Conservation (phyloP, 805 yeast genomes). For the Wickerhamomyces queroliae region DNA sequence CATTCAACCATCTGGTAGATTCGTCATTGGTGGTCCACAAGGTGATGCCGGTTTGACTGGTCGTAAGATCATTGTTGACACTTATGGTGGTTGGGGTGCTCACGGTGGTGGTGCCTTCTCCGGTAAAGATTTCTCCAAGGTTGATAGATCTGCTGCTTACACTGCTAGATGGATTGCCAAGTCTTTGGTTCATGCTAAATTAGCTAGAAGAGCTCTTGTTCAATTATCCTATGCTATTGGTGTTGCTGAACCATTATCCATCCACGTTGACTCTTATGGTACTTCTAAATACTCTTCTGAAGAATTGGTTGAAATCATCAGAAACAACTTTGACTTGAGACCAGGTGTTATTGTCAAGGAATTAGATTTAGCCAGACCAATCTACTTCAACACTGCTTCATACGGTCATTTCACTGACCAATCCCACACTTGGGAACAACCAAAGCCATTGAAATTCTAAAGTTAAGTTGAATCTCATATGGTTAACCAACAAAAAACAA, state of each 20-base stretch:
- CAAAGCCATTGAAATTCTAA: conserved; percentile 69
- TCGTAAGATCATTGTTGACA: conserved; percentile 98
- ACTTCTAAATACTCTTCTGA: conserved; percentile 86
- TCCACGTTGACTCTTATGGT: conserved; percentile 97
- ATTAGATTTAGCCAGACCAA: conserved; percentile 97
- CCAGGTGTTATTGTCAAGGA: conserved; percentile 98
- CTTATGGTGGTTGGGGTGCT: conserved; percentile 99
- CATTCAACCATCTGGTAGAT: conserved; percentile 99
- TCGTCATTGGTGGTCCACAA: conserved; percentile 99
- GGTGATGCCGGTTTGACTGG: conserved; percentile 99
- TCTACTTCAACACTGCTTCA: conserved; percentile 97
- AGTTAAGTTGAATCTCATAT: neutral
- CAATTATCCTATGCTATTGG: conserved; percentile 99
- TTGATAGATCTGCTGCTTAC: conserved; percentile 99
- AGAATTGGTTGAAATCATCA: conserved; percentile 87
- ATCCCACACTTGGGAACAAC: conserved; percentile 97
- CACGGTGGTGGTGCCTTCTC: conserved; percentile 99
- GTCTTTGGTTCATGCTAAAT: conserved; percentile 90
- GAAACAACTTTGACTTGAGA: conserved; percentile 95
- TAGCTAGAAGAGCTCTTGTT: conserved; percentile 95
- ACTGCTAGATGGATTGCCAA: conserved; percentile 99
- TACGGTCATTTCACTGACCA: conserved; percentile 99
- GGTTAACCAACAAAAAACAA: too few species aligned
- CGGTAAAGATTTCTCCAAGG: conserved; percentile 99
- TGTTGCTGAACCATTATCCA: conserved; percentile 98